phyloP scores from a whole-genome alignment of 148 eudicot genomes.

The Arbutus unedo region DNA sequence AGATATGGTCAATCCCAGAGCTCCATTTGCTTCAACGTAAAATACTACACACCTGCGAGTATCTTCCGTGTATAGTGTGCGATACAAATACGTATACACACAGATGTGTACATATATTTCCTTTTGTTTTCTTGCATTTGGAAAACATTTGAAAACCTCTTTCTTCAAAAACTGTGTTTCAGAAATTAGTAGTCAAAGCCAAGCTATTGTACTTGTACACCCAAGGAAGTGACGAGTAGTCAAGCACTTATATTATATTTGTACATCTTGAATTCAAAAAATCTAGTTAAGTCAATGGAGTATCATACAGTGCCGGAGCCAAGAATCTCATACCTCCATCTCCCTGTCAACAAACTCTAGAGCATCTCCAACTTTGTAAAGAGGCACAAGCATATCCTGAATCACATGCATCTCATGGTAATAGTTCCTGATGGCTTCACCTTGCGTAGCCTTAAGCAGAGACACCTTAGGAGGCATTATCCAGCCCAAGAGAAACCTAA shows the following conservation, averaged over 20 bases:
- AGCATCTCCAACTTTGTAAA: conserved; percentile 92
- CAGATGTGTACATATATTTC: neutral
- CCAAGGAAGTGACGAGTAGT: neutral
- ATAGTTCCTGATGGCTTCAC: conserved; percentile 88
- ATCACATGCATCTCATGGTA: conserved; percentile 92
- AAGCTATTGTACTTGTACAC: neutral
- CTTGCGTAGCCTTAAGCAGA: conserved; percentile 91
- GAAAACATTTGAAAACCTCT: neutral
- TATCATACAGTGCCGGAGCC: neutral
- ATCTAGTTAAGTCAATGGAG: neutral
- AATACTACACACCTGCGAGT: neutral
- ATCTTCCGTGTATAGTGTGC: neutral
- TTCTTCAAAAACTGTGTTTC: neutral
- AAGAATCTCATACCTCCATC: conserved; percentile 70
- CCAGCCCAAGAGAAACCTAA: conserved; percentile 81
- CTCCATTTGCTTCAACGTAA: neutral
- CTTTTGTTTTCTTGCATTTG: neutral
- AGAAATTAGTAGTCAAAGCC: neutral
- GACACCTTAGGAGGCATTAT: conserved; percentile 95
- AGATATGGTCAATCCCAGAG: neutral
- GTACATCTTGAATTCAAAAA: neutral
- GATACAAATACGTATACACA: no score
- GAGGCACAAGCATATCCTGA: conserved; percentile 95
- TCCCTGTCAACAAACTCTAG: conserved; percentile 81
- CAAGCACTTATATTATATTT: neutral